Base-by-base conservation (phyloP, 1,284 basidiomycete species). In the Ustilago cynodontis region DNA sequence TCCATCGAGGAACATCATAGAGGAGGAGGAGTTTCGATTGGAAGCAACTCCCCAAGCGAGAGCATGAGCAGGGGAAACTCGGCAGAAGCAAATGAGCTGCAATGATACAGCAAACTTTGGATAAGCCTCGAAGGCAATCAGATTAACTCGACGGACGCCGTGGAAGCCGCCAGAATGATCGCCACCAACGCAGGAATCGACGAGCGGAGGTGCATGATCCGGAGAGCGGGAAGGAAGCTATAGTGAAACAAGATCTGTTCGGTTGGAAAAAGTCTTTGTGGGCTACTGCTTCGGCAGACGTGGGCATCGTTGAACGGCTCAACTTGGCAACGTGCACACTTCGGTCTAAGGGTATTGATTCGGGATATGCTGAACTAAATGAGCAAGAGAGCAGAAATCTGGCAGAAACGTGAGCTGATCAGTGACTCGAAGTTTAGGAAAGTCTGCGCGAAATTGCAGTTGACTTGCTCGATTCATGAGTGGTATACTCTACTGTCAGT, bases 171-270 rank as follows among this genome's bases (percentile, higher is more conserved):
- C 6, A 16, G 13, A n/a, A 22, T 55, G 22, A 55, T 55, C 35
- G 53, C 53, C 35, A 55, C 53, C 37, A 55, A 55, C 53, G 53
- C 31, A 37, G 22, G 35, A 20, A 39, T 35, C 22, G 53, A 14
- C 16, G 20, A 26, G n/a, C 53, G 35, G 53, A 55, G 11, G 20
- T 55, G 53, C 53, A 55, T 1, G 35, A 24, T 8, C 53, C 37
- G 53, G 20, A 39, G 4, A 55, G 53, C 35, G 14, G 35, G 53
- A 14, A 26, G 20, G 53, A 35, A 2, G 35, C 20, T 26, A 39
- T 24, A 20, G 35, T 55, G 53, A 55, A 22, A 55, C 53, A 55
- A 22, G 7, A 43, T 43, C 11, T 43, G 13, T 37, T 55, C 33
- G 18, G 35, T 16, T 55, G 29, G 53, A 39, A 26, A n/a, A 49